phyloP scores from a whole-genome alignment of 345 rosid species.

The Angophora floribunda region DNA sequence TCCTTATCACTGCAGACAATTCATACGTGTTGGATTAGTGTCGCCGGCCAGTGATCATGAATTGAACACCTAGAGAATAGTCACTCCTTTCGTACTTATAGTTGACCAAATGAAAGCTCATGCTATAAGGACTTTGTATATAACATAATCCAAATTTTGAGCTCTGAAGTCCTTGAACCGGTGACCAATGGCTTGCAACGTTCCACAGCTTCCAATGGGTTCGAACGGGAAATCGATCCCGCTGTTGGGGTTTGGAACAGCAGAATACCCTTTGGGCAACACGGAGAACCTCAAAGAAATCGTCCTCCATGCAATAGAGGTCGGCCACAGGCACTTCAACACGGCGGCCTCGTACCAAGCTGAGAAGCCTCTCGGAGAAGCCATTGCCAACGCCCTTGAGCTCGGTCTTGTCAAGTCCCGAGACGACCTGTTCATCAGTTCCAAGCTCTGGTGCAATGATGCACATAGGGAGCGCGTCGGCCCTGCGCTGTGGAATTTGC shows the following conservation, averaged over 20 bases:
- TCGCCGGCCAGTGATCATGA: neutral
- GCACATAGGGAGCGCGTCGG: neutral
- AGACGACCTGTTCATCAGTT: conserved; percentile 11
- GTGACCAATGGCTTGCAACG: neutral
- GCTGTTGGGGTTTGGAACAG: conserved; percentile 14
- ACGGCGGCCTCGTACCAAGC: neutral
- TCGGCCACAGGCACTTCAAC: conserved; percentile 8
- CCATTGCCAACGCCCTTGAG: conserved; percentile 1
- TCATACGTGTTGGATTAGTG: neutral
- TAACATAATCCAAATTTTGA: neutral
- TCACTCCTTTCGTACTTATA: neutral
- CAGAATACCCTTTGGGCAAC: neutral
- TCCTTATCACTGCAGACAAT: neutral
- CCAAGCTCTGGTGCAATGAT: conserved; percentile 11
- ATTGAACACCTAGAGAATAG: neutral
- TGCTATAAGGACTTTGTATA: neutral
- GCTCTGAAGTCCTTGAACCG: neutral
- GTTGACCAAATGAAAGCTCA: neutral
- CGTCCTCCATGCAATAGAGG: conserved; percentile 1
- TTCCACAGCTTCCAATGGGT: neutral
- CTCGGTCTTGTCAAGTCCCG: conserved; percentile 3
- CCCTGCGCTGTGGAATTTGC: conserved; percentile 1
- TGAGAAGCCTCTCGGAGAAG: conserved; percentile 3
- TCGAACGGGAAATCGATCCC: neutral
- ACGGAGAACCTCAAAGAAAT: neutral